phyloP scores from a whole-genome alignment of 345 rosid genomes.

The Lepidium didymum region DNA sequence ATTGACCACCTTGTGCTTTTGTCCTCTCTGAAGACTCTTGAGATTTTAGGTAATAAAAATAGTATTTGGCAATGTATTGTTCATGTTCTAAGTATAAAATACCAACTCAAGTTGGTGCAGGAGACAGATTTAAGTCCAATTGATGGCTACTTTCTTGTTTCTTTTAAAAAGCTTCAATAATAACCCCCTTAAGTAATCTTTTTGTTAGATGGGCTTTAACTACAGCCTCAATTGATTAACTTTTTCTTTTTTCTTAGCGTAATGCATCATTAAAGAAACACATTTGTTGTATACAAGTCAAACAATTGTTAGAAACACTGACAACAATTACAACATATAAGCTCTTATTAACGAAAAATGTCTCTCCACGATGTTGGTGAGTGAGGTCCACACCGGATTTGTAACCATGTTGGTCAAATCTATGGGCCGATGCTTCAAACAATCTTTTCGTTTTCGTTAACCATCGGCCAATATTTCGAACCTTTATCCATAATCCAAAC shows the following conservation, averaged over 20 bases:
- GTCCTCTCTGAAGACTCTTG: not conserved
- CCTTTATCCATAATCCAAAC: too few species aligned
- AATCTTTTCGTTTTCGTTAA: too few species aligned
- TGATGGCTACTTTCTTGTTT: not conserved
- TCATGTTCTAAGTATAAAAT: not conserved
- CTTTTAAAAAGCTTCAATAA: not conserved
- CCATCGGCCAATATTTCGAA: too few species aligned
- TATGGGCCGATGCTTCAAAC: too few species aligned
- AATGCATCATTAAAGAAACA: not conserved
- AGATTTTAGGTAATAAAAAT: not conserved
- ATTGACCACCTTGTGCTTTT: not conserved
- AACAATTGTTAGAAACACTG: not conserved
- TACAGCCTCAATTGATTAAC: too few species aligned
- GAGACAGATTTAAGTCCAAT: not conserved
- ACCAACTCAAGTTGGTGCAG: not conserved
- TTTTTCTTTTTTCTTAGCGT: too few species aligned
- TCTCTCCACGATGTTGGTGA: too few species aligned
- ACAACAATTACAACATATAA: too few species aligned
- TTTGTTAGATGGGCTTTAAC: not conserved
- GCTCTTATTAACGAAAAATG: too few species aligned
- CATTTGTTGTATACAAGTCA: not conserved
- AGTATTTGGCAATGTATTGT: not conserved
- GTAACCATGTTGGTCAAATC: too few species aligned
- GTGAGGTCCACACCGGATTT: too few species aligned
- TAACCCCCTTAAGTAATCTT: not conserved